Base-by-base conservation (phyloP, 139 green algal genomes). In the Micractinium conductrix region DNA sequence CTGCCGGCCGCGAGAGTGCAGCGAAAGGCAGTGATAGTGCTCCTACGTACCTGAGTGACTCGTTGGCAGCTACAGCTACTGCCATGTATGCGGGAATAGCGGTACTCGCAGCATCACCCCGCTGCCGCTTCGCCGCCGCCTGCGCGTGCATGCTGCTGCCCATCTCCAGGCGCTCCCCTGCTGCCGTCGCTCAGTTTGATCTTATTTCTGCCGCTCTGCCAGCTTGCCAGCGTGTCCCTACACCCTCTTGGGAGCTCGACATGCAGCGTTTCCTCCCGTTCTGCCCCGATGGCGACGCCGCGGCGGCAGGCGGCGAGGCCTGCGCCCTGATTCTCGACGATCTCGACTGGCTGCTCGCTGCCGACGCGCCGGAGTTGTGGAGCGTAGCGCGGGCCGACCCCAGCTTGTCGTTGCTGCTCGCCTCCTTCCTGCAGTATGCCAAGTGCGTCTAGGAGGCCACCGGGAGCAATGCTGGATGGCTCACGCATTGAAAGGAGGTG, bases 261-360 rank as follows among this genome's bases (percentile, higher is more conserved):
- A 82, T 82, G 85, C 85, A 88, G 45, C 48, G 85, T 21, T 84
- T 88, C n/a, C 53, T 88, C 37, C 68, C 85, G 8, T 85, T 81
- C 30, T 8, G 82, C 37, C 85, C 85, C 3, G 60, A 82, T 55
- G 28, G 71, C n/a, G 60, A 42, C 17, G 33, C 55, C 1, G 72
- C 16, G 0, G 76, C 35, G 30, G 44, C 48, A 1, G 76, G 44
- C 28, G 62, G 48, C 21, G 78, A 86, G 22, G 38, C 85, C 21
- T 12, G 81, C 33, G 37, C 28, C 2, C 22, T 72, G 2, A 88
- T 88, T 40, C 28, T 17, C 17, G 67, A 73, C 1, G 85, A 88
- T 22, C 21, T 88, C 1, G 78, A 88, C 22, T 74, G 48, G 33
- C 43, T 85, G 37, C 78, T 88, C 26, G 28, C 65, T 10, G 44